Base-by-base conservation (phyloP, 768 basidiomycete species). In the Udeniomyces megalosporus region DNA sequence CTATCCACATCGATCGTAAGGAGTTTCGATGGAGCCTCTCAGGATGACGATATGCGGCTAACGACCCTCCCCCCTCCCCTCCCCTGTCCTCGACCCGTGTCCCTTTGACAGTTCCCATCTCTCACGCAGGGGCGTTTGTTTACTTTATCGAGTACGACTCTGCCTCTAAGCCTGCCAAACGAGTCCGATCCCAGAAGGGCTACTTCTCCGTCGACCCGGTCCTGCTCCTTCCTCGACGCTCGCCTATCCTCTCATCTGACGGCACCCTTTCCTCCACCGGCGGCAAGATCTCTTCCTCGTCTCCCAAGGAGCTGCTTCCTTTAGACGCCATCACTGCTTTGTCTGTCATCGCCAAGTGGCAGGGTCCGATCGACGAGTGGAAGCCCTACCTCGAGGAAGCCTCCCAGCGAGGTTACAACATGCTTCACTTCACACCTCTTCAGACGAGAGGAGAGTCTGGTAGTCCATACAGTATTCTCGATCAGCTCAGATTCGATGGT, bases 181-280 rank as follows among this genome's bases (percentile, higher is more conserved):
- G 91, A 61, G 73, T 85, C 62, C 84, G 82, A 67, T 88, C 91
- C 53, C 81, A 88, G 55, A 82, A 87, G 67, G 92, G 91, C 7
- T 97, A 89, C 76, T 96, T 99, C 76, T 93, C 93, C 74, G 82
- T 99, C 66, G 93, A 97, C 69, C 93, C 93, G 26, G 77, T 89
- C 62, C 82, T 99, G 65, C 82, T 79, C 59, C 76, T 80, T 61
- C 88, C 84, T 67, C 77, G 81, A 4, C 84, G 93, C 42, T 78
- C 84, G 1, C 77, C 80, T 44, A 85, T 97, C 67, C 80, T 97
- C 54, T 80, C 80, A 35, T 49, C 75, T 4, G 34, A 53, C 6
- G 34, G 64, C 31, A 48, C 63, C 3, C 28, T 58, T 46, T 50
- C 58, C 20, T 56, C 63, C 3, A 42, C 32, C 26, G 62, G 62